Evolutionary conservation across 2,329 filamentous ascomycete species (phyloP).

Genomic region (Aspergillus tamarii): DNA sequence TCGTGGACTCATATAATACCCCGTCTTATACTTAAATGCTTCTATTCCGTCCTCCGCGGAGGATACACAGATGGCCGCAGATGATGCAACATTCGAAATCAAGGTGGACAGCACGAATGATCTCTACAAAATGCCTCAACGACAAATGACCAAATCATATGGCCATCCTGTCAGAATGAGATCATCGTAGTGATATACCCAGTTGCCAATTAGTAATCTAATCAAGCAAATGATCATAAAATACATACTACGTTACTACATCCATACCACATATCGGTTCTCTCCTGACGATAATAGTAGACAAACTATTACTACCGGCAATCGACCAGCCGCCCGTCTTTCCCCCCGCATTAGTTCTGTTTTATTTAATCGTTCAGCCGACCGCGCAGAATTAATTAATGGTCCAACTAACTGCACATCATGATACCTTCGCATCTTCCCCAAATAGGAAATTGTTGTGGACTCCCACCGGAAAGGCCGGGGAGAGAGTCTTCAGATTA

Average conservation of each 20-base stretch:
- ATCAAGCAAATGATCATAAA: too few relatives aligned
- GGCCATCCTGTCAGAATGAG: neutral
- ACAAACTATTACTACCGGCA: neutral
- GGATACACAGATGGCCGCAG: neutral
- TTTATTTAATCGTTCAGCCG: neutral
- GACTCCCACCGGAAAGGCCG: neutral
- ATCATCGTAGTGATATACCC: neutral
- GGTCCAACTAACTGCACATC: neutral
- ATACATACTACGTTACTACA: too few relatives aligned
- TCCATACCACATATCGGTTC: too few relatives aligned
- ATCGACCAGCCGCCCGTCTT: neutral
- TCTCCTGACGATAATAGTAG: too few relatives aligned
- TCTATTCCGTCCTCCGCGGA: neutral
- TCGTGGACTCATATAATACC: neutral
- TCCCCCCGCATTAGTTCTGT: neutral
- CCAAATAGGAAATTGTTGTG: neutral
- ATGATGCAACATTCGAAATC: neutral
- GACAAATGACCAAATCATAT: neutral
- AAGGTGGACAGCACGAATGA: too few relatives aligned
- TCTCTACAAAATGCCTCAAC: neutral
- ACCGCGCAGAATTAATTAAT: too few relatives aligned
- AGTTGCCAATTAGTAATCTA: neutral
- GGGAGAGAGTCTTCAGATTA: neutral
- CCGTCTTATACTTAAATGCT: neutral
- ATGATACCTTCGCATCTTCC: neutral